Conservation (phyloP, 2,329 filamentous ascomycete species). For the Nectriaceae sp. region DNA sequence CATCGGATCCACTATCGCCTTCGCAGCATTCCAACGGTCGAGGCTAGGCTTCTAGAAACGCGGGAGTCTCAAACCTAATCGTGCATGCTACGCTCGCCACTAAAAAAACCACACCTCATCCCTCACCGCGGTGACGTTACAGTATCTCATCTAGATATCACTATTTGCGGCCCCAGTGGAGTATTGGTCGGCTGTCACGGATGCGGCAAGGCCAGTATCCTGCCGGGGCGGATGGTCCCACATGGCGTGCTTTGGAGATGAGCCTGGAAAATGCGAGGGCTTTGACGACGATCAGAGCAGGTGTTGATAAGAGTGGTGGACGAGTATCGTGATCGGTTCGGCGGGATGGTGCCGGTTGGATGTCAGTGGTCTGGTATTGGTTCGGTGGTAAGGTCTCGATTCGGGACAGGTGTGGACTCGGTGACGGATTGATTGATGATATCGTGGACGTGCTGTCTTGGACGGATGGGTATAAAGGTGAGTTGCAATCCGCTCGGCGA, state of each 20-base stretch:
- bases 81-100: background rate
- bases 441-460: background rate
- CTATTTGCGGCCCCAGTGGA: conserved; percentile 2
- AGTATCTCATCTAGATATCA: conserved; percentile 1
- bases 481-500: background rate
- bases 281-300: background rate
- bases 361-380: background rate
- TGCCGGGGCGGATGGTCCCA: conserved; percentile 3
- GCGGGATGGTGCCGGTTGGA: background rate
- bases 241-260: conserved; percentile 10
- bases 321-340: conserved; percentile 8
- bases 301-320: conserved; percentile 3
- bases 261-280: conserved; percentile 3
- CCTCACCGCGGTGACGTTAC: background rate
- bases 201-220: conserved; percentile 1
- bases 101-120: background rate
- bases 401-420: background rate
- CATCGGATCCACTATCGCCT: conserved; percentile 15
- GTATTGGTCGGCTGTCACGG: conserved; percentile 1
- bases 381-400: background rate
- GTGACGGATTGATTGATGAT: background rate
- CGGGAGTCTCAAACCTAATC: conserved; percentile 2
- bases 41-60: conserved; percentile 7
- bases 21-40: conserved; percentile 13
- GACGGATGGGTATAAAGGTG: background rate